These are phyloP conservation scores for Kentomonas sorsogonicus DNA, from an alignment of 208 protist genomes.

Conservation along the genomic window DNA sequence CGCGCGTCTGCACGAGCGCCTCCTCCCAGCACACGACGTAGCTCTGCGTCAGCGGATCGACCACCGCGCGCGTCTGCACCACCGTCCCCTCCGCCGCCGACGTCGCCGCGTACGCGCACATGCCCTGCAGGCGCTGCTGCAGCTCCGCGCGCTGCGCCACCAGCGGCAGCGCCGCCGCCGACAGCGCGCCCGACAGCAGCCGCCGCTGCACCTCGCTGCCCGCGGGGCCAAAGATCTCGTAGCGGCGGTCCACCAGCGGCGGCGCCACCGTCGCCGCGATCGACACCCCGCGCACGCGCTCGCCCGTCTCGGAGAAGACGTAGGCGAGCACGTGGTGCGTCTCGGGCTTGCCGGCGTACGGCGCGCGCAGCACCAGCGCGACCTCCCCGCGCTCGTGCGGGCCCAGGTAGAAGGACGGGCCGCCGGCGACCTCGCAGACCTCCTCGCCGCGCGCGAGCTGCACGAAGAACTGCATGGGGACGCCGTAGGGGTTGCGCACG, in stretches of 20 bases:
- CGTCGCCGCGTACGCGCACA: constrained; percentile 51
- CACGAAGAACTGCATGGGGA: constrained; percentile 64
- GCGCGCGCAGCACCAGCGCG: constrained; percentile 35
- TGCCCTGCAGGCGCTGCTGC: constrained; percentile 56
- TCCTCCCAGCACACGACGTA: constrained; percentile 84
- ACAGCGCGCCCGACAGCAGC: constrained; percentile 62
- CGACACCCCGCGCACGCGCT: constrained; percentile 60
- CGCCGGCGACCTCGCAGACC: constrained; percentile 35
- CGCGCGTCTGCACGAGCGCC: constrained; percentile 44
- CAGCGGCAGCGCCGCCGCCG: constrained; percentile 41
- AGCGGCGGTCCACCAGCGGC: constrained; percentile 76
- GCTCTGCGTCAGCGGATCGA: constrained; percentile 82
- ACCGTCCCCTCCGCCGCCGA: constrained; percentile 34
- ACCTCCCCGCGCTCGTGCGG: constrained; percentile 55
- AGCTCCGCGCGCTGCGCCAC: constrained; percentile 21
- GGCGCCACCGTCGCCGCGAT: constrained; percentile 48
- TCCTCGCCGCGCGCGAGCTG: constrained; percentile 31
- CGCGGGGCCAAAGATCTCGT: constrained; percentile 69
- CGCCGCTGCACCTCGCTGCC: constrained; percentile 58
- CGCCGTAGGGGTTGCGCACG: constrained; percentile 67
- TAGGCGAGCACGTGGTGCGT: constrained; percentile 16
- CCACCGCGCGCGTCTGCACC: constrained; percentile 61
- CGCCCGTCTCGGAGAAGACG: constrained; percentile 57
- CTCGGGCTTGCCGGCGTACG: neutral
- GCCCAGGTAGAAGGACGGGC: constrained; percentile 47